A percentile compares a stretch with the other conserved stretches of the same genome.
Evolutionary conservation across 257 asterid genomes (phyloP).

Genomic region (Paraleonurus japonicus): DNA sequence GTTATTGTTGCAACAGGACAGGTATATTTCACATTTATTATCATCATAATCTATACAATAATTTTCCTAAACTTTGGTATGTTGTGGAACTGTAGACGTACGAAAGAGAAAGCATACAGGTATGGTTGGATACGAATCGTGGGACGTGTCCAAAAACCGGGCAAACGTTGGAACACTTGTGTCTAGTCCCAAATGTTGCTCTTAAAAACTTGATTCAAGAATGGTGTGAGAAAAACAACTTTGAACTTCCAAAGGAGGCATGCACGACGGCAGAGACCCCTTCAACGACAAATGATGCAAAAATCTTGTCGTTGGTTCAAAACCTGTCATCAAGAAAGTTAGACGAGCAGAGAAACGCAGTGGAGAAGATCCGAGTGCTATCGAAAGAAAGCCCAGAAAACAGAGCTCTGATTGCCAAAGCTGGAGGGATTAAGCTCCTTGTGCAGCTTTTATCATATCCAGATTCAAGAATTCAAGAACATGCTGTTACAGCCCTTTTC

Average conservation of each 20-base stretch:
- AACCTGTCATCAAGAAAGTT: constrained; percentile 54
- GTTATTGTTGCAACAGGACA: constrained; percentile 88
- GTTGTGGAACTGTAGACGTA: constrained; percentile 53
- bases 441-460: constrained; percentile 74
- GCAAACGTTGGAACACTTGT: constrained; percentile 46
- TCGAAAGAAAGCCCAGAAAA: constrained; percentile 74
- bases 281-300: constrained; percentile 16
- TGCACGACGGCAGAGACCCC: constrained; percentile 21
- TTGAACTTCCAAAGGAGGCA: constrained; percentile 44
- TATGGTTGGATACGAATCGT: constrained; percentile 67
- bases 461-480: constrained; percentile 73
- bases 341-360: constrained; percentile 68
- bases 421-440: constrained; percentile 67
- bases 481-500: constrained; percentile 75
- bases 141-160: constrained; percentile 84
- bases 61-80: not conserved
- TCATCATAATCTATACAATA: not conserved
- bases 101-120: constrained; percentile 77
- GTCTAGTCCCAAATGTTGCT: constrained; percentile 76
- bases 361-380: constrained; percentile 58
- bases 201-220: constrained; percentile 63
- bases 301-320: constrained; percentile 39
- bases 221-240: constrained; percentile 71
- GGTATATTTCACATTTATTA: constrained; percentile 36
- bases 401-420: constrained; percentile 52